Conservation (phyloP, 1,139 yeast species). For the Sugiyamaella paludigena region DNA sequence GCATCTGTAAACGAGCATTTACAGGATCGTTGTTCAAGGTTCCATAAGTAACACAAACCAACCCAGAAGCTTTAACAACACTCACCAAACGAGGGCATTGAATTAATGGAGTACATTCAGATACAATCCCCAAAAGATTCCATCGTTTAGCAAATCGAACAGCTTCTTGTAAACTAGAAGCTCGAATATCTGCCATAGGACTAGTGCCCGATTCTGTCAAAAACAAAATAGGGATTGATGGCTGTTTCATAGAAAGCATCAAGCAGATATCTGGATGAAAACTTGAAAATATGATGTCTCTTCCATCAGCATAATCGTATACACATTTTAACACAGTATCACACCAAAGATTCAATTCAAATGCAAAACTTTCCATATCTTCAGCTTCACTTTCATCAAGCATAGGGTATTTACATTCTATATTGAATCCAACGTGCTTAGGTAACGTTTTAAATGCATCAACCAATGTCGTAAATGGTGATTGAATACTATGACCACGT, state of each 20-base stretch:
- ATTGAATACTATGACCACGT: constrained; percentile 86
- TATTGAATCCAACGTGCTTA: constrained; percentile 82
- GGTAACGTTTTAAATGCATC: constrained; percentile 85
- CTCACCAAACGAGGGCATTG: constrained; percentile 85
- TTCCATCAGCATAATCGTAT: constrained; percentile 71
- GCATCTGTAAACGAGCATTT: constrained; percentile 80
- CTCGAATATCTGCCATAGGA: constrained; percentile 83
- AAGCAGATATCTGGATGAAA: constrained; percentile 94
- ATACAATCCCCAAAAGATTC: constrained; percentile 89
- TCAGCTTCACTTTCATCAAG: constrained; percentile 87
- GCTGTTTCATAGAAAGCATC: constrained; percentile 84
- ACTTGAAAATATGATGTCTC: constrained; percentile 88
- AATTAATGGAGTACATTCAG: constrained; percentile 82
- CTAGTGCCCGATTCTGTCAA: constrained; percentile 86
- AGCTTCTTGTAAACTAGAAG: constrained; percentile 85
- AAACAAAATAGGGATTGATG: constrained; percentile 77
- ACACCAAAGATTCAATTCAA: constrained; percentile 83
- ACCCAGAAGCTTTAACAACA: constrained; percentile 84
- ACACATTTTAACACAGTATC: constrained; percentile 74
- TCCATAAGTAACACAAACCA: constrained; percentile 94
- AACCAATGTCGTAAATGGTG: constrained; percentile 83
- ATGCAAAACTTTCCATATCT: constrained; percentile 80
- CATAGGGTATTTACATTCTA: constrained; percentile 95
- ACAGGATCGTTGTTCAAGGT: constrained; percentile 80
- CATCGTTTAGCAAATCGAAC: constrained; percentile 87